These are phyloP conservation scores for Nissolia schottii DNA, from an alignment of 306 rosid species.

Conservation along the genomic window DNA sequence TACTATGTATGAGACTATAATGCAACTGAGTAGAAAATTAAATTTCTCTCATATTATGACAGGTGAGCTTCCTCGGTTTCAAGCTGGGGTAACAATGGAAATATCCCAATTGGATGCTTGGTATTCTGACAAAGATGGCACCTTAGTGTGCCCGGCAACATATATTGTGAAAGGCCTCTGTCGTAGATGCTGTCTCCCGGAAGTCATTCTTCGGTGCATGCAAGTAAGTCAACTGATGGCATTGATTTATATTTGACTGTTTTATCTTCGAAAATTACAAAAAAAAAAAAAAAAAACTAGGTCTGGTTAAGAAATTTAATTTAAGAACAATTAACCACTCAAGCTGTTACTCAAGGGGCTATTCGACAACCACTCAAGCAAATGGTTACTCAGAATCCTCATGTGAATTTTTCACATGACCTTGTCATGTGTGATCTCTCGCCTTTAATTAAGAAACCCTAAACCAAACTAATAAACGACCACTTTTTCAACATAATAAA, in stretches of 20 bases:
- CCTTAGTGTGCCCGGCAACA: conserved; percentile 59
- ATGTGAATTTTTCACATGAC: no score
- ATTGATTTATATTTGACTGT: neutral
- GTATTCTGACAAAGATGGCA: conserved; percentile 69
- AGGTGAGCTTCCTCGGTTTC: conserved; percentile 97
- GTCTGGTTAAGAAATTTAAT: no score
- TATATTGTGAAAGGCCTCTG: conserved; percentile 85
- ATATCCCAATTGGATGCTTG: conserved; percentile 90
- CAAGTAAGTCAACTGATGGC: conserved; percentile 54
- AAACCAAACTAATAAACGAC: no score
- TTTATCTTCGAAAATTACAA: neutral
- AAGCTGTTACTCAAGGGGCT: neutral
- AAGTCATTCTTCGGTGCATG: conserved; percentile 88
- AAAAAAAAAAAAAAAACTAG: neutral
- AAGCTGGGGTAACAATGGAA: conserved; percentile 88
- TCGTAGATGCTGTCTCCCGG: conserved; percentile 92
- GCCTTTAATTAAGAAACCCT: no score
- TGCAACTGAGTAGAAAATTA: conserved; percentile 13
- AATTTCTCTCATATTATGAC: conserved; percentile 32
- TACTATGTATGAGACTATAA: neutral
- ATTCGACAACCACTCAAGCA: no score
- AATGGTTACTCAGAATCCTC: neutral
- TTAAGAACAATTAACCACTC: neutral
- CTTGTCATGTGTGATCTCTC: no score
- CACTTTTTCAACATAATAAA: neutral